Evolutionary conservation across 179 eudicot genomes (phyloP), one percentile per base, ranked within the genome.

Genomic region (Pouteria campechiana): DNA sequence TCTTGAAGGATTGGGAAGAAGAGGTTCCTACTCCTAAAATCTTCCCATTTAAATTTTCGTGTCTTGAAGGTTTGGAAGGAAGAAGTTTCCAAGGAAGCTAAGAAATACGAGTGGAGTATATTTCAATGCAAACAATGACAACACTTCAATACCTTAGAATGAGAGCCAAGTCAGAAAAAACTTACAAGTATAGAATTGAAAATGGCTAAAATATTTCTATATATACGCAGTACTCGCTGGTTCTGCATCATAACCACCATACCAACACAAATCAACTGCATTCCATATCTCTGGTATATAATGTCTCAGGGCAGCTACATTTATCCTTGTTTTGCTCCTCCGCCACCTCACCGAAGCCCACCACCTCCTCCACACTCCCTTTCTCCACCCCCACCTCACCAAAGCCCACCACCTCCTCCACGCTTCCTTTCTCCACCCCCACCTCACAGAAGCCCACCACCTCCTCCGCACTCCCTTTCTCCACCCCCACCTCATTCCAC

Each of bases 321-420:
- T 84, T 88, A 0, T 94, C 97, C 61, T 88, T 93, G 23, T 18
- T 58, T 55, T 84, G 95, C 69, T 81, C 95, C 67, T 73, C 84
- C 55, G 70, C 16, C 56, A 88, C 46, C 23, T 78, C 84, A 60
- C 95, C 84, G 0, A 77, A 52, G 40, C 84, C 85, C 53, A 88
- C 74, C 37, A 84, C 67, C 89, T 80, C 84, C 66, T 55, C 81
- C 65, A 80, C 94, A 41, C 84, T 88, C 85, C 84, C 95, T 63
- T 62, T 81, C 67, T 80, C 93, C 47, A 84, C 97, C 0, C 95
- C 95, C 65, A 88, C 37, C 0, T 94, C 95, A 17, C 84, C 95
- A 24, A 84, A 95, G 15, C 81, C 97, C 43, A 84, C 83, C 63
- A 88, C 84, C 64, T 88, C 97, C 44, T 46, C 71, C 38, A 57